These are phyloP conservation scores for Kalmusia sp. DNA, from an alignment of 2,329 filamentous ascomycete genomes.

Conservation along the genomic window DNA sequence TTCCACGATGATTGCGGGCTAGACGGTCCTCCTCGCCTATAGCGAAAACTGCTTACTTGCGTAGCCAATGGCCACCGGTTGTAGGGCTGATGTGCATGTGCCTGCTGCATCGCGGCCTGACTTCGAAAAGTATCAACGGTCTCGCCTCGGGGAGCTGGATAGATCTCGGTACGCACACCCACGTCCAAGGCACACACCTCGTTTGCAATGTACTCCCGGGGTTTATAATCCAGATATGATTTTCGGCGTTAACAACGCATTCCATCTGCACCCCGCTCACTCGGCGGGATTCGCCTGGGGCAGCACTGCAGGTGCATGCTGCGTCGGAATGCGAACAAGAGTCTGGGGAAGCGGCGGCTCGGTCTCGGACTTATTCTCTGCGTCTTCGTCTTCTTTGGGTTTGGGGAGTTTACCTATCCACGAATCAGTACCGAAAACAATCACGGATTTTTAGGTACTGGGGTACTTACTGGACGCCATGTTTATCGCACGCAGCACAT, in stretches of 20 bases:
- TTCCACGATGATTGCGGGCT: not conserved
- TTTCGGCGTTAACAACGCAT: not conserved
- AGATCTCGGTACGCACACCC: not conserved
- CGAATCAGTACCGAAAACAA: slow-evolving; percentile 14
- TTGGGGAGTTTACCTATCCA: slow-evolving; percentile 71
- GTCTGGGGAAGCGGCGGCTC: slow-evolving; percentile 75
- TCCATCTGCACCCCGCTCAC: slow-evolving; percentile 23
- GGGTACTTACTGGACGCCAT: slow-evolving; percentile 78
- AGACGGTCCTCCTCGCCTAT: slow-evolving; percentile 10
- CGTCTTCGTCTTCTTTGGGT: slow-evolving; percentile 57
- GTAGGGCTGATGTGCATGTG: slow-evolving; percentile 8
- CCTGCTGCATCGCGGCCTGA: slow-evolving; percentile 10
- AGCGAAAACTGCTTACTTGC: slow-evolving; percentile 4
- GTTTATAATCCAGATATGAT: not conserved
- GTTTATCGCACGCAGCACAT: slow-evolving; percentile 81
- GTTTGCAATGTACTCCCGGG: not conserved
- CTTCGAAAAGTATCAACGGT: not conserved
- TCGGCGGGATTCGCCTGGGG: slow-evolving; percentile 44
- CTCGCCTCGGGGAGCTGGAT: slow-evolving; percentile 1
- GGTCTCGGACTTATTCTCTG: slow-evolving; percentile 48
- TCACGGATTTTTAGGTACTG: slow-evolving; percentile 5
- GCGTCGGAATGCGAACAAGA: slow-evolving; percentile 82
- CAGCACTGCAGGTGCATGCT: slow-evolving; percentile 61
- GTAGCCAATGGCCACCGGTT: slow-evolving; percentile 7
- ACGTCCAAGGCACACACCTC: not conserved